Evolutionary conservation across 305 asterid species (phyloP).

Genomic region (Fraxinus albicans): DNA sequence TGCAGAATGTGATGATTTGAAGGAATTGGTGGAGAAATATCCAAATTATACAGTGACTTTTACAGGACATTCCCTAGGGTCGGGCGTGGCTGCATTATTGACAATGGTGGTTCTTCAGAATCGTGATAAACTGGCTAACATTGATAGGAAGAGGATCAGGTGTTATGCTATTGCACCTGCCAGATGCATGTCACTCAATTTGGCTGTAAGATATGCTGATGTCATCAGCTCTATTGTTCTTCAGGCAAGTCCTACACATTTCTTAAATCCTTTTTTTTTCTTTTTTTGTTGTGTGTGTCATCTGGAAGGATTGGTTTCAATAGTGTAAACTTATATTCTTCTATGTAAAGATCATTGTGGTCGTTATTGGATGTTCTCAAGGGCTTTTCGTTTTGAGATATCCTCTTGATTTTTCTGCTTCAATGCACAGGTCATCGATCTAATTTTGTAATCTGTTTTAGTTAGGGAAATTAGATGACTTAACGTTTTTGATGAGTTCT

Average conservation of each 20-base stretch:
- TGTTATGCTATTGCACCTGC: constrained; percentile 92
- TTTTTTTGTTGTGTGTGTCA: background rate
- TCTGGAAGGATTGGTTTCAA: background rate
- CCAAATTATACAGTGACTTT: constrained; percentile 71
- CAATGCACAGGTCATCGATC: background rate
- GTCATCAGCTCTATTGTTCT: constrained; percentile 84
- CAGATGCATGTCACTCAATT: constrained; percentile 83
- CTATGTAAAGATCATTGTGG: background rate
- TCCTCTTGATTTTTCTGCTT: background rate
- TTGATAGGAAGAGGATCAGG: constrained; percentile 70
- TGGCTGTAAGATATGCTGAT: constrained; percentile 90
- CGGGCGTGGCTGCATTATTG: constrained; percentile 82
- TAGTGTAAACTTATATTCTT: background rate
- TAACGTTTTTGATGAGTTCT: background rate
- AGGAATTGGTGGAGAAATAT: constrained; percentile 57
- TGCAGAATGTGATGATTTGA: constrained; percentile 58
- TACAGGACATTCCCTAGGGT: constrained; percentile 82
- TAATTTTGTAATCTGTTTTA: background rate
- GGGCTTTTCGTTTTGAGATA: background rate
- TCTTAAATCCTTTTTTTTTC: background rate
- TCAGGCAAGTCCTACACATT: constrained; percentile 56
- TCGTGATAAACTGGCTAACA: constrained; percentile 56
- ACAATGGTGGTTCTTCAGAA: constrained; percentile 69
- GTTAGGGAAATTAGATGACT: background rate
- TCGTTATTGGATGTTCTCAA: constrained; percentile 10